phyloP scores from a whole-genome alignment of 2,329 filamentous ascomycete species.

The Microdochium trichocladiopsis region DNA sequence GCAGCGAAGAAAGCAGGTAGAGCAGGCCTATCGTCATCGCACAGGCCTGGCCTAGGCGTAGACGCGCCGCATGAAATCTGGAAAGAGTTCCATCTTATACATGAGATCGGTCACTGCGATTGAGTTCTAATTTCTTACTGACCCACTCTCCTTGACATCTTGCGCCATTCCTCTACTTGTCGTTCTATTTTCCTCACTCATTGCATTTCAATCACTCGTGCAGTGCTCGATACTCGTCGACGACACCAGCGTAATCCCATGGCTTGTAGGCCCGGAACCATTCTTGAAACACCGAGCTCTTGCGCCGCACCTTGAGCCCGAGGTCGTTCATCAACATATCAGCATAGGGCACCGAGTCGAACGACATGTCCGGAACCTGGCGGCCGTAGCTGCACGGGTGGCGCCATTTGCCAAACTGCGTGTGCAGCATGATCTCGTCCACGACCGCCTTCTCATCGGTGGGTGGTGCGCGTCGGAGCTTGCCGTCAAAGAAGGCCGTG shows the following conservation, averaged over 20 bases:
- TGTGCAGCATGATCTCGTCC: constrained; percentile 38
- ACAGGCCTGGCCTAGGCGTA: too few species aligned
- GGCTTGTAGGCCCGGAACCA: constrained; percentile 36
- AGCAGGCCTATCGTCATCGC: too few species aligned
- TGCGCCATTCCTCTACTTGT: too few species aligned
- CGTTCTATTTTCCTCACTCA: too few species aligned
- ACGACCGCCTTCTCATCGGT: constrained; percentile 3
- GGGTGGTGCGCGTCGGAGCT: constrained; percentile 19
- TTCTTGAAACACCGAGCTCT: constrained; percentile 25
- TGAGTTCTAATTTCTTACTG: too few species aligned
- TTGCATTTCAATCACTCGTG: not conserved
- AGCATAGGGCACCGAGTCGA: constrained; percentile 52
- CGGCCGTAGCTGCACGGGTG: constrained; percentile 44
- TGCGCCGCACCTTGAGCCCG: constrained; percentile 33
- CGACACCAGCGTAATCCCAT: constrained; percentile 34
- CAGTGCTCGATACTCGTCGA: constrained; percentile 25
- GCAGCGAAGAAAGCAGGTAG: too few species aligned
- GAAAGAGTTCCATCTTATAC: too few species aligned
- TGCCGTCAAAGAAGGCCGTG: constrained; percentile 46
- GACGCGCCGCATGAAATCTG: too few species aligned
- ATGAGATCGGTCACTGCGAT: too few species aligned
- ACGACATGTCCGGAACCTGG: constrained; percentile 45
- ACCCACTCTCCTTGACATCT: too few species aligned
- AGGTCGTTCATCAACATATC: constrained; percentile 49
- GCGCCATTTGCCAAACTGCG: constrained; percentile 42